Conservation (phyloP, 1,284 basidiomycete species). For the Rhodotorula glutinis region DNA sequence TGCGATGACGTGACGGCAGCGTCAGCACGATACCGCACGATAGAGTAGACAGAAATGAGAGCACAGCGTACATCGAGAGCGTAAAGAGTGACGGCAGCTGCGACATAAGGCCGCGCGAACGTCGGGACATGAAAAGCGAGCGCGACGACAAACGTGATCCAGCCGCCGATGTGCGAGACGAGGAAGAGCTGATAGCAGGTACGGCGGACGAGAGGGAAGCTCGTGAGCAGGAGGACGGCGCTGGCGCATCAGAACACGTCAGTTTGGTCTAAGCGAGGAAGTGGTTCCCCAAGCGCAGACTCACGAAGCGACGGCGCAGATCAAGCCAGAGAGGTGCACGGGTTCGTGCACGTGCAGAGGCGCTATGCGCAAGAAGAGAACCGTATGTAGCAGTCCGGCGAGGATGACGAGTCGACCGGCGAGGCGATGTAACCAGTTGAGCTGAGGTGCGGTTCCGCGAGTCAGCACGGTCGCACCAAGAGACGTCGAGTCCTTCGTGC, state of each 20-base stretch:
- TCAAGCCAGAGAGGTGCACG: conserved; percentile 14
- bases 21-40: too few relatives aligned
- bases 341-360: background rate
- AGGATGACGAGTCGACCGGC: conserved; percentile 47
- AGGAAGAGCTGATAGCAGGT: conserved; percentile 38
- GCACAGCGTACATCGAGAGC: conserved; percentile 4
- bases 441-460: conserved; percentile 20
- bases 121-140: conserved; percentile 27
- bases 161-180: conserved; percentile 34
- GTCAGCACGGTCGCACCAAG: background rate
- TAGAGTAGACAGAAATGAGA: too few relatives aligned
- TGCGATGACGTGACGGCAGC: background rate
- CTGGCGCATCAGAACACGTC: background rate
- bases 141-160: conserved; percentile 33
- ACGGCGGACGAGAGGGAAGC: conserved; percentile 24
- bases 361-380: conserved; percentile 29
- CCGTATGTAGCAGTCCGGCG: conserved; percentile 46
- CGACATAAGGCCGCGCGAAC: conserved; percentile 24
- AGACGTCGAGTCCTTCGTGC: too few relatives aligned
- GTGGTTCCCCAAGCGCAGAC: too few relatives aligned
- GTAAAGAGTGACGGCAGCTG: conserved; percentile 19
- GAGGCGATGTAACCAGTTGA: conserved; percentile 52
- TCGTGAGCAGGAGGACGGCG: conserved; percentile 21
- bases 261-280: too few relatives aligned
- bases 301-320: conserved; percentile 10